Conservation (phyloP, 768 basidiomycete genomes). For the Paxillus ammoniavirescens region DNA sequence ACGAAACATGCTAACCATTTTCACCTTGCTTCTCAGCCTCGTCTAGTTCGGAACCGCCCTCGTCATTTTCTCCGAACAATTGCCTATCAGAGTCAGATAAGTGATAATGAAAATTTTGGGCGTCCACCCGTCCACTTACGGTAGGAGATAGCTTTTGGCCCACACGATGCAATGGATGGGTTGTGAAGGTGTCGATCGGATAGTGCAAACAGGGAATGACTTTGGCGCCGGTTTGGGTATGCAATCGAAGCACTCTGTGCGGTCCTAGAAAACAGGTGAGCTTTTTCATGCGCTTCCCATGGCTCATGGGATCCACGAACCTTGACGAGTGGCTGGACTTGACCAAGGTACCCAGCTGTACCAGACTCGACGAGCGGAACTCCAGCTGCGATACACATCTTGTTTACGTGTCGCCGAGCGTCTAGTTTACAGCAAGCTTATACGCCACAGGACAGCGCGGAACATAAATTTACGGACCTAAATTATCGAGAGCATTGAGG, state of each 20-base stretch:
- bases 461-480: slow-evolving; percentile 55
- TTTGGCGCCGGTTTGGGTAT: slow-evolving; percentile 91
- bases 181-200: slow-evolving; percentile 93
- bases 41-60: slow-evolving; percentile 78
- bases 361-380: slow-evolving; percentile 95
- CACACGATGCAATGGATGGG: slow-evolving; percentile 99
- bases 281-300: neutral
- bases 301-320: slow-evolving; percentile 38
- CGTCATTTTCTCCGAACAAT: slow-evolving; percentile 92
- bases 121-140: slow-evolving; percentile 46
- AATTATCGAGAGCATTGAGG: slow-evolving; percentile 93
- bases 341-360: slow-evolving; percentile 95
- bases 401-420: slow-evolving; percentile 93
- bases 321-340: slow-evolving; percentile 92
- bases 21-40: slow-evolving; percentile 92
- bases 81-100: slow-evolving; percentile 50
- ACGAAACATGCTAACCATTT: slow-evolving; percentile 58
- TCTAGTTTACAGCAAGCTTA: slow-evolving; percentile 46
- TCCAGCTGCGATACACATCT: slow-evolving; percentile 92
- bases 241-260: slow-evolving; percentile 95
- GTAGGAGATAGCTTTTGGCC: slow-evolving; percentile 95
- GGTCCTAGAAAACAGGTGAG: slow-evolving; percentile 50
- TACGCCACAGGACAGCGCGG: neutral
- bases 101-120: neutral
- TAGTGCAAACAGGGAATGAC: slow-evolving; percentile 96